Percentiles rank a stretch among this genome's conserved stretches.
phyloP scores from a whole-genome alignment of 495 filamentous ascomycete species.

The Haplographium delicatum region DNA sequence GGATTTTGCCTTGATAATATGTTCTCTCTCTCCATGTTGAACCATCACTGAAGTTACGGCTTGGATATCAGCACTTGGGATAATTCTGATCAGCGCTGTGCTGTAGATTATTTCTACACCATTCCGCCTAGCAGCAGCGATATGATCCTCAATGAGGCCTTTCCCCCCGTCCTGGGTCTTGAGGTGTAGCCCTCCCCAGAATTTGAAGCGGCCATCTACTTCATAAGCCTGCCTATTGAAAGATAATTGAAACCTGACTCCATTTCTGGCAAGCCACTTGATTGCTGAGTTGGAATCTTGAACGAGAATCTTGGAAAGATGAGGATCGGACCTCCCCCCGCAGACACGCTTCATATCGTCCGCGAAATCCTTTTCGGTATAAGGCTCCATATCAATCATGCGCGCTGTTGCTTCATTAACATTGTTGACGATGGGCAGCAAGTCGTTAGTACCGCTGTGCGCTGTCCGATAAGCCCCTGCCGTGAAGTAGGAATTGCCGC shows the following conservation, averaged over 20 bases:
- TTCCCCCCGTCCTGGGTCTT: constrained; percentile 54
- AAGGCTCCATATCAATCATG: constrained; percentile 41
- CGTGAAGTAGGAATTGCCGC: constrained; percentile 55
- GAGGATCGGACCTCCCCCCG: constrained; percentile 39
- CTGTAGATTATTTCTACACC: constrained; percentile 40
- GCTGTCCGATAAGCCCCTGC: constrained; percentile 50
- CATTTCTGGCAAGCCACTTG: constrained; percentile 49
- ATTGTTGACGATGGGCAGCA: constrained; percentile 43
- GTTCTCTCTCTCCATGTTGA: constrained; percentile 28
- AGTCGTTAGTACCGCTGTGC: constrained; percentile 40
- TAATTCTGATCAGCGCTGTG: no score
- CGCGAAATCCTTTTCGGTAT: constrained; percentile 40
- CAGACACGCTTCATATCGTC: constrained; percentile 47
- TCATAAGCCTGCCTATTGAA: constrained; percentile 59
- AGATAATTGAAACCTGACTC: constrained; percentile 49
- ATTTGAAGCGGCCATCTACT: constrained; percentile 48
- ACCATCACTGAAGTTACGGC: no score
- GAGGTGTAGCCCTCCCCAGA: constrained; percentile 56
- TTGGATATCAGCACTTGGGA: no score
- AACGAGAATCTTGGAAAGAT: constrained; percentile 40
- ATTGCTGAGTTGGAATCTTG: constrained; percentile 40
- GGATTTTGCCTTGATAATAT: constrained; percentile 32
- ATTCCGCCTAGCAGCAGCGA: constrained; percentile 33
- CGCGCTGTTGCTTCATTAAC: constrained; percentile 30
- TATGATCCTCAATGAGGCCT: constrained; percentile 45